These are phyloP conservation scores for Rasamsonia emersonii DNA, from an alignment of 2,329 filamentous ascomycete genomes.

Conservation along the genomic window DNA sequence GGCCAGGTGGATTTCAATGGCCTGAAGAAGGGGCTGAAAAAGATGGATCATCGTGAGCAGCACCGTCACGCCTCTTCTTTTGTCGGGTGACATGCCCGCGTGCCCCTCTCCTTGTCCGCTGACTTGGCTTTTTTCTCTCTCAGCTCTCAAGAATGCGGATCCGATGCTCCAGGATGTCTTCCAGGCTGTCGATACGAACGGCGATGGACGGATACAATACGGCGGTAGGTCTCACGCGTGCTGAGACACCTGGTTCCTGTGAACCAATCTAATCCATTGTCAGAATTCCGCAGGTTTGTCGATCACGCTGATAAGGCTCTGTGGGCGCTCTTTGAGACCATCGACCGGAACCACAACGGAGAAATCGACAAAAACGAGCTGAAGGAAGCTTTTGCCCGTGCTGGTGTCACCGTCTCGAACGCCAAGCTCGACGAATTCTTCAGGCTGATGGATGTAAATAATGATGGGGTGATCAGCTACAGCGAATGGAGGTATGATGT, in stretches of 20 bases:
- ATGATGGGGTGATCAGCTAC: slow-evolving; percentile 79
- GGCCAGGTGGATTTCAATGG: slow-evolving; percentile 78
- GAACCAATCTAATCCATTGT: slow-evolving; percentile 14
- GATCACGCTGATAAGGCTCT: slow-evolving; percentile 79
- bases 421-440: slow-evolving; percentile 80
- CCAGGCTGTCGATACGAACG: slow-evolving; percentile 72
- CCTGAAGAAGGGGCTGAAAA: slow-evolving; percentile 72
- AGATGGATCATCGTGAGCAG: slow-evolving; percentile 80
- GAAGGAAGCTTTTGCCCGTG: slow-evolving; percentile 63
- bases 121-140: slow-evolving; percentile 8
- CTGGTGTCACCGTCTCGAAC: slow-evolving; percentile 69
- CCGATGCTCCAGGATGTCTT: slow-evolving; percentile 73
- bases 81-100: slow-evolving; percentile 11
- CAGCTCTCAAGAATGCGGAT: slow-evolving; percentile 84
- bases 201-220: slow-evolving; percentile 84
- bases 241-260: slow-evolving; percentile 5
- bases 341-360: slow-evolving; percentile 79
- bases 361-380: slow-evolving; percentile 82
- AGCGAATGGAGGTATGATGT: slow-evolving; percentile 84
- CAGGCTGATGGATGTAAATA: slow-evolving; percentile 76
- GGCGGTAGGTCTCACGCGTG: slow-evolving; percentile 52
- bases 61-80: slow-evolving; percentile 9
- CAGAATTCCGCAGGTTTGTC: slow-evolving; percentile 87
- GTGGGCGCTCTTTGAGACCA: slow-evolving; percentile 69
- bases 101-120: slow-evolving; percentile 12